phyloP scores from a whole-genome alignment of 2,329 filamentous ascomycete genomes.

The Trichoderma semiorbis region DNA sequence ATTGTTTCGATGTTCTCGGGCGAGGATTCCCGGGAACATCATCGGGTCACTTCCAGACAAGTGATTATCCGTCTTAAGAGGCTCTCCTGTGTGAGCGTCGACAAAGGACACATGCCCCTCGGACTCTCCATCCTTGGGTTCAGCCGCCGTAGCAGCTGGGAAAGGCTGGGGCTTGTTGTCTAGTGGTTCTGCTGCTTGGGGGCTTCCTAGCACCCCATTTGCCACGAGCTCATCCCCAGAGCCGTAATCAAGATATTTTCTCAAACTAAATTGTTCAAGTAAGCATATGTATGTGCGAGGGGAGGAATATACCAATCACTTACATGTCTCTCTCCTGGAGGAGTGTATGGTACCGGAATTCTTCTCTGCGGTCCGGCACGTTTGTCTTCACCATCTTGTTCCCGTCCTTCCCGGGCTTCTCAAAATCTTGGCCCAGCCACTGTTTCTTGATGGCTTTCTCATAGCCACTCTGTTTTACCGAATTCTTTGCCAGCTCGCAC shows the following conservation, averaged over 20 bases:
- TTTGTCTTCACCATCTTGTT: slow-evolving; percentile 97
- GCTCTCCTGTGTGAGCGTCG: slow-evolving; percentile 27
- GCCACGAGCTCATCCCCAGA: not conserved
- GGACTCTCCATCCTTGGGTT: not conserved
- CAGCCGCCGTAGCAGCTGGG: not conserved
- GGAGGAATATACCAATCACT: slow-evolving; percentile 34
- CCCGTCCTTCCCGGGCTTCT: slow-evolving; percentile 73
- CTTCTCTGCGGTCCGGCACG: slow-evolving; percentile 86
- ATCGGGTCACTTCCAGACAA: slow-evolving; percentile 60
- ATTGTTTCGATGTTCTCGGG: slow-evolving; percentile 43
- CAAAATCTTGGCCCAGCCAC: slow-evolving; percentile 81
- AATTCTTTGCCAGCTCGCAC: slow-evolving; percentile 97
- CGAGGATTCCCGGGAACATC: slow-evolving; percentile 69
- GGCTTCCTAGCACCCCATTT: slow-evolving; percentile 16
- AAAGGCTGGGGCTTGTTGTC: not conserved
- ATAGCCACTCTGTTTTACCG: slow-evolving; percentile 90
- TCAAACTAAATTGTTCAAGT: slow-evolving; percentile 32
- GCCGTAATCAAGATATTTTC: slow-evolving; percentile 41
- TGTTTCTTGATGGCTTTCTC: slow-evolving; percentile 84
- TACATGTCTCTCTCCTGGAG: slow-evolving; percentile 81
- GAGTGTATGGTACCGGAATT: slow-evolving; percentile 84
- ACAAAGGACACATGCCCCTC: not conserved
- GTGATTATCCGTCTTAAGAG: slow-evolving; percentile 42
- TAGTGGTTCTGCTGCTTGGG: slow-evolving; percentile 20
- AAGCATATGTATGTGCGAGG: not conserved